These are phyloP conservation scores for Rhododendron ferrugineum DNA, from an alignment of 148 eudicot species.

Conservation along the genomic window DNA sequence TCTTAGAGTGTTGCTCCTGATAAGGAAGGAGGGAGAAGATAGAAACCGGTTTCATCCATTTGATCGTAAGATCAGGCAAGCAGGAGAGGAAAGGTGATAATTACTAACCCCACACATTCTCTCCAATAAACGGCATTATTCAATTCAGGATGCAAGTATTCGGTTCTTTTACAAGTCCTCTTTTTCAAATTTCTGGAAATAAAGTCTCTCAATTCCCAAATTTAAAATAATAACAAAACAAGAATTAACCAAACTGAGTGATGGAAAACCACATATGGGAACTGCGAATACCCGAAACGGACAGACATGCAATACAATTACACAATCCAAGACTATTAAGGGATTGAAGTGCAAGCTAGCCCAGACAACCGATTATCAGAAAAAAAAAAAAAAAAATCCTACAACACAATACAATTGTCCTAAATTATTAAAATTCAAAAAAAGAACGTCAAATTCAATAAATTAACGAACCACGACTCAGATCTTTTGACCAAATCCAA, in stretches of 20 bases:
- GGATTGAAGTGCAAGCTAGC: neutral
- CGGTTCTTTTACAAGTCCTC: neutral
- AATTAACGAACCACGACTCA: neutral
- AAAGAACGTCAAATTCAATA: neutral
- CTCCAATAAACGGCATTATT: neutral
- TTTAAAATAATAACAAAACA: neutral
- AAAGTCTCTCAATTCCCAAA: neutral
- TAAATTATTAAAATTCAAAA: neutral
- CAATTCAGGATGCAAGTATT: neutral
- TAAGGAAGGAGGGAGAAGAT: neutral
- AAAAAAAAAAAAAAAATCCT: too few species aligned
- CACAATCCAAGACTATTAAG: neutral
- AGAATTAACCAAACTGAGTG: neutral
- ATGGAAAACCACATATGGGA: neutral
- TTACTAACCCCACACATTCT: neutral
- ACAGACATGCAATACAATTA: neutral
- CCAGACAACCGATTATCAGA: too few species aligned
- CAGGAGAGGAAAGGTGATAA: neutral
- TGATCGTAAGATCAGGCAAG: neutral
- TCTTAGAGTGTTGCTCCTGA: neutral
- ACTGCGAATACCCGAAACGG: neutral
- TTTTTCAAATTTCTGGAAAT: neutral
- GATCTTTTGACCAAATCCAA: neutral
- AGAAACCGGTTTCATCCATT: neutral
- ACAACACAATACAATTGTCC: neutral